phyloP scores from a whole-genome alignment of 2,329 filamentous ascomycete species.

The Diaporthe sp. region DNA sequence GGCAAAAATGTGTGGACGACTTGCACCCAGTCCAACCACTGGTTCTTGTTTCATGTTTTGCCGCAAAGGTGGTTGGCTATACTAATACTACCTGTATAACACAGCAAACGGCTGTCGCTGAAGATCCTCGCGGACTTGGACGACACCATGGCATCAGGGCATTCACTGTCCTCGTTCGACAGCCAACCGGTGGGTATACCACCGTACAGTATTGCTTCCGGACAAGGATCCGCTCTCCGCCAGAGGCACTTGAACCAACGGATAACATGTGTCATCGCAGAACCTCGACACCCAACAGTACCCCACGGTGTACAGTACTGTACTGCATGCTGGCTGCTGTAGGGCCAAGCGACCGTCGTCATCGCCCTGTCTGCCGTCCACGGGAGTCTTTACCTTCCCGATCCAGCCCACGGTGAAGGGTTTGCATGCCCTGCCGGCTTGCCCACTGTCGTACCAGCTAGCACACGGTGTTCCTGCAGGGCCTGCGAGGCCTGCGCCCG shows the following conservation, averaged over 20 bases:
- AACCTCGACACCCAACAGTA: background rate
- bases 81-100: background rate
- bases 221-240: background rate
- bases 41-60: slow-evolving; percentile 33
- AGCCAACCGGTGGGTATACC: slow-evolving; percentile 13
- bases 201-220: background rate
- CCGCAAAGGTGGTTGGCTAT: slow-evolving; percentile 9
- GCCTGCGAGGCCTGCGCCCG: background rate
- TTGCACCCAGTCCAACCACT: background rate
- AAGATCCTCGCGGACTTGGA: background rate
- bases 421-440: slow-evolving; percentile 2
- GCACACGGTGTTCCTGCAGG: slow-evolving; percentile 31
- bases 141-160: background rate
- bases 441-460: slow-evolving; percentile 4
- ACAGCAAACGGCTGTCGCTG: slow-evolving; percentile 11
- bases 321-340: background rate
- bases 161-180: background rate
- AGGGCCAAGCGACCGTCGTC: slow-evolving; percentile 22
- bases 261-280: slow-evolving; percentile 26
- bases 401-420: slow-evolving; percentile 25
- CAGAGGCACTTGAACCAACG: slow-evolving; percentile 6
- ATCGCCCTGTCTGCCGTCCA: slow-evolving; percentile 22
- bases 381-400: slow-evolving; percentile 16
- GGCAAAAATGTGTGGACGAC: slow-evolving; percentile 22
- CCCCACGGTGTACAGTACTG: slow-evolving; percentile 4